These are phyloP conservation scores for Alternaria brassicae DNA, from an alignment of 2,329 filamentous ascomycete species.

Conservation along the genomic window DNA sequence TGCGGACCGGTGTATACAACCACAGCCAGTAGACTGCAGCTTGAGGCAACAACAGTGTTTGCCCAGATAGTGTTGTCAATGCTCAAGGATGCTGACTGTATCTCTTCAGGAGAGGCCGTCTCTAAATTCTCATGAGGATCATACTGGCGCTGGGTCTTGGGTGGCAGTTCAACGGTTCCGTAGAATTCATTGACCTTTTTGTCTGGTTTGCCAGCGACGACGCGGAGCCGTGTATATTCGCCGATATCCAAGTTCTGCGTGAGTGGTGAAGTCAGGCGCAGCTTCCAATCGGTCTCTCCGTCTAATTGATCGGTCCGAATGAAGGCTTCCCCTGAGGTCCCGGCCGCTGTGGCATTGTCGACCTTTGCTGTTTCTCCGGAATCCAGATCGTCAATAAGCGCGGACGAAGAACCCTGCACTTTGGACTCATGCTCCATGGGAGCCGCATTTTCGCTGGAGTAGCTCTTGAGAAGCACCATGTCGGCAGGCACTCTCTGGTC, in stretches of 20 bases:
- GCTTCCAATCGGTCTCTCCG: constrained; percentile 98
- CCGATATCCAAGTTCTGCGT: constrained; percentile 78
- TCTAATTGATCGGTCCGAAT: constrained; percentile 97
- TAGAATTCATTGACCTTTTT: constrained; percentile 94
- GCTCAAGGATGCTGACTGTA: constrained; percentile 73
- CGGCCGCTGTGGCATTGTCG: constrained; percentile 28
- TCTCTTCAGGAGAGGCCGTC: constrained; percentile 19
- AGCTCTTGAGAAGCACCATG: constrained; percentile 89
- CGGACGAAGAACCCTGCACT: constrained; percentile 9
- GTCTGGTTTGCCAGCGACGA: constrained; percentile 89
- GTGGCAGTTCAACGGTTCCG: constrained; percentile 81
- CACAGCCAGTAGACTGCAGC: constrained; percentile 84
- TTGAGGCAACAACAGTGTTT: constrained; percentile 95
- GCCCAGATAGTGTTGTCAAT: constrained; percentile 99
- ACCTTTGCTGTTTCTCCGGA: constrained; percentile 22
- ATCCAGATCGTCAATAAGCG: constrained; percentile 32
- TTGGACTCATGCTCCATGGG: constrained; percentile 9
- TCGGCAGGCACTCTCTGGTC: constrained; percentile 94
- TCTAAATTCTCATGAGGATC: constrained; percentile 49
- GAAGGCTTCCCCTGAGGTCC: constrained; percentile 82
- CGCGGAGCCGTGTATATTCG: constrained; percentile 70
- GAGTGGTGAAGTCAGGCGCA: constrained; percentile 83
- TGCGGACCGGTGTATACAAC: constrained; percentile 95
- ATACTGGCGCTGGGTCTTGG: constrained; percentile 60
- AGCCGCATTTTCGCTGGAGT: constrained; percentile 51